phyloP scores from a whole-genome alignment of 1,139 yeast genomes.

The Suhomyces anneliseae region DNA sequence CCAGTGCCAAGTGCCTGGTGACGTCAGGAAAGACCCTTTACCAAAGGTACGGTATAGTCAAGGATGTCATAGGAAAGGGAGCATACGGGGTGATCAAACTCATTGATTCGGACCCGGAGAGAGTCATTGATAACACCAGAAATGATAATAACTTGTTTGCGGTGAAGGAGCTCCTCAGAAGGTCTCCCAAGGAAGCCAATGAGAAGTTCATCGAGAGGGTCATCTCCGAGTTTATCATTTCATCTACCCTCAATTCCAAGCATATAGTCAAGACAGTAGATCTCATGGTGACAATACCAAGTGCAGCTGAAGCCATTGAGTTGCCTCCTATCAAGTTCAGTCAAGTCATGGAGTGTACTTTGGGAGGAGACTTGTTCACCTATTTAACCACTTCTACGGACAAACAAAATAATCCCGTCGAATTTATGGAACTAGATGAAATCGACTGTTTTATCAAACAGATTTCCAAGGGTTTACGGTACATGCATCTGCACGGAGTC shows the following conservation, averaged over 20 bases:
- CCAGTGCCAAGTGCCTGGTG: slow-evolving; percentile 9
- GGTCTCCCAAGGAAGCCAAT: slow-evolving; percentile 41
- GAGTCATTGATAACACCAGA: slow-evolving; percentile 15
- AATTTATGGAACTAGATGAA: slow-evolving; percentile 45
- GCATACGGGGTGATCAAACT: slow-evolving; percentile 84
- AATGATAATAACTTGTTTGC: slow-evolving; percentile 57
- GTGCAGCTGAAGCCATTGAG: slow-evolving; percentile 4
- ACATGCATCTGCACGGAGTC: slow-evolving; percentile 72
- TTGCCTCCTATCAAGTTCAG: slow-evolving; percentile 50
- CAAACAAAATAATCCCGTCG: slow-evolving; percentile 13
- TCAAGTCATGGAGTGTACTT: slow-evolving; percentile 77
- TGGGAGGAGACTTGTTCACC: slow-evolving; percentile 67
- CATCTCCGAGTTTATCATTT: slow-evolving; percentile 75
- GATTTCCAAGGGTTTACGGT: slow-evolving; percentile 59
- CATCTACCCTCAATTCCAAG: slow-evolving; percentile 66
- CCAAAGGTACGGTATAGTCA: slow-evolving; percentile 77
- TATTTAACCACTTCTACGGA: slow-evolving; percentile 27
- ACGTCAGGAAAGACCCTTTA: slow-evolving; percentile 28
- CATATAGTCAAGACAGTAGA: slow-evolving; percentile 71
- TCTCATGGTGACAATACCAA: slow-evolving; percentile 47
- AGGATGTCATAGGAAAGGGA: slow-evolving; percentile 80
- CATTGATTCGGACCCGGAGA: slow-evolving; percentile 51
- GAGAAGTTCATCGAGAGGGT: slow-evolving; percentile 66
- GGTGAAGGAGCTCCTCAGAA: slow-evolving; percentile 59
- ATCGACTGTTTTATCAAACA: slow-evolving; percentile 74